A percentile compares a stretch with the other conserved stretches of the same genome.
These are phyloP conservation scores for Saccharomycopsis phalli DNA, from an alignment of 1,139 yeast genomes.

Conservation along the genomic window DNA sequence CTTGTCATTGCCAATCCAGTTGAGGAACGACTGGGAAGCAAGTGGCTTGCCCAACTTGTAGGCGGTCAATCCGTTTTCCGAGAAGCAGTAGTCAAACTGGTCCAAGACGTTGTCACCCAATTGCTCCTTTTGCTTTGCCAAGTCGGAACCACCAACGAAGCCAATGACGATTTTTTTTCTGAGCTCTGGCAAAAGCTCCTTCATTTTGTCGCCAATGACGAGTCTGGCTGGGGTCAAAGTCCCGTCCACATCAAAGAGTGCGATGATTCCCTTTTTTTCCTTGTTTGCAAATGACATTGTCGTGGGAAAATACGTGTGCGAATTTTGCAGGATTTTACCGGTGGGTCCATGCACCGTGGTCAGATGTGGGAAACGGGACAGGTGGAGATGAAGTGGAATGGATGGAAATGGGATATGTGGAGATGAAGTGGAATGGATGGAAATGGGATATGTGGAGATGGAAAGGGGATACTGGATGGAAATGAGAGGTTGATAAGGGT, in stretches of 20 bases:
- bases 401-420: too few relatives aligned
- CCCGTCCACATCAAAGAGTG: conserved; percentile 95
- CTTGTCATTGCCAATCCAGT: conserved; percentile 92
- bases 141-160: conserved; percentile 96
- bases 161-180: conserved; percentile 92
- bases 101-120: conserved; percentile 69
- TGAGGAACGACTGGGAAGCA: conserved; percentile 87
- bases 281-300: conserved; percentile 28
- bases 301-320: too few relatives aligned
- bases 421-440: too few relatives aligned
- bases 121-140: conserved; percentile 91
- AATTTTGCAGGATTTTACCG: too few relatives aligned
- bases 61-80: conserved; percentile 97
- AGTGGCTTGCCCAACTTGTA: conserved; percentile 81
- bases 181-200: conserved; percentile 55
- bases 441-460: too few relatives aligned
- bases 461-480: too few relatives aligned
- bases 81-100: conserved; percentile 90
- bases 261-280: conserved; percentile 40
- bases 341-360: too few relatives aligned
- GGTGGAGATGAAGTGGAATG: too few relatives aligned
- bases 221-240: conserved; percentile 97
- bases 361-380: too few relatives aligned
- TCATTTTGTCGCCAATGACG: conserved; percentile 72
- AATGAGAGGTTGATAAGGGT: too few relatives aligned